Evolutionary conservation across 202 grass and related monocot species (phyloP), one percentile per base, ranked within the genome.

Genomic region (Bolboschoenoplectus hybrid): DNA sequence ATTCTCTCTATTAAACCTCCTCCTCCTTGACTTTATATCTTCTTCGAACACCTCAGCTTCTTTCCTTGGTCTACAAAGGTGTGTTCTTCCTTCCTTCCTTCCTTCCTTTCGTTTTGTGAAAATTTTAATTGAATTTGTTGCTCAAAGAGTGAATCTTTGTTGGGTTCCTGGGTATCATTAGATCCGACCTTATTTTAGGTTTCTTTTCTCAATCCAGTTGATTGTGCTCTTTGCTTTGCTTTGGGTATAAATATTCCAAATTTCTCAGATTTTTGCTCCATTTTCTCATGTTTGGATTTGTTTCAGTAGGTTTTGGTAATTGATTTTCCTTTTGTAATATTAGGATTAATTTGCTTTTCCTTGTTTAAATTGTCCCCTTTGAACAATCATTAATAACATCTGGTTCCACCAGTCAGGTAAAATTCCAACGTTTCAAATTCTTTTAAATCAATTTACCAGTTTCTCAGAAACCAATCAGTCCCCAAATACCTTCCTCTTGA

Each of bases 61-160:
- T 84, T 69, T 84, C 65, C 6, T 71, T 72, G 65, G 65, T 84
- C 64, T 84, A 72, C 65, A 67, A 50, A 84, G 82, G 82, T 84
- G 47, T 69, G 63, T 3, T 84, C 58, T 16, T 83, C 81, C 32
- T 62, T 44, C 10, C 6, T 80, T 17, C 55, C 55, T 58, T 58
- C 0, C 1, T 58, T 49, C 46, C 47, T 84, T 55, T 71, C 19
- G 0, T 16, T 17, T 80, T 51, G 57, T 8, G 40, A 38, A 71
- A 26, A 26, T 26, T 43, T 58, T 58, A 17, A 72, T 84, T 72
- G 35, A 53, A 41, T 9, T 84, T 71, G 61, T 47, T 67, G 17
- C 2, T 6, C 14, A 53, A 70, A 84, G n/a, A n/a, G 39, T 4
- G 4, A 69, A 17, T 58, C 16, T 55, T 71, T 70, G 13, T 67